Base-by-base conservation (phyloP, 1,139 yeast genomes). In the Diutina neorugosa region DNA sequence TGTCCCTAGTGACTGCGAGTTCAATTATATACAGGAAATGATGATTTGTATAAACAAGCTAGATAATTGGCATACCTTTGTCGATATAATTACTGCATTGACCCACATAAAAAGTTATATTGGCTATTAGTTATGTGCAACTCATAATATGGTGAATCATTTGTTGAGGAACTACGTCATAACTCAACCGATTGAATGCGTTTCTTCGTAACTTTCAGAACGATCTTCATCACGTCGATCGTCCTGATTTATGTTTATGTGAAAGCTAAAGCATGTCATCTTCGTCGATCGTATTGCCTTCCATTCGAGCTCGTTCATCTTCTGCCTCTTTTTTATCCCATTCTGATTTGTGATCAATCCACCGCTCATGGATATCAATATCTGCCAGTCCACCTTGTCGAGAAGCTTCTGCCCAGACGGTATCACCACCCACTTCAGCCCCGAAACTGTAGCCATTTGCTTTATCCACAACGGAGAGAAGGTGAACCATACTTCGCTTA, bases 391-490 rank as follows among this genome's bases (percentile, higher is more conserved):
- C 87, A 5, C 84, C 81, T 60, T 87, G 93, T 57, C 98, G 76
- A 0, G 93, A 79, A 0, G 97, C 96, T 60, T 91, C 96, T 16
- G 91, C 86, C 98, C 98, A 94, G 2, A 93, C 82, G 0, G 94
- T 80, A 64, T 94, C 99, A 18, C 98, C 98, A 3, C 97, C 96
- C 14, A 91, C 76, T 60, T 94, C 99, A 2, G 90, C 71, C 0
- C 99, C 99, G 70, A 88, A 90, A 59, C 87, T 78, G 64, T 94
- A 94, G 0, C 99, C 99, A 60, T 84, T 87, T 1, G 97, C 94
- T 63, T 86, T 89, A 64, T 94, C 99, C 14, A 94, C 80, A 1
- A 81, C 73, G 16, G 86, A 77, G 53, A 93, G 74, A 42, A 94
- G 67, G 53, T 84, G 77, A 42, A 93, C 90, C 98, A 94, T 93